Conservation (phyloP, 495 filamentous ascomycete species). For the Penicillium macrosclerotiorum region DNA sequence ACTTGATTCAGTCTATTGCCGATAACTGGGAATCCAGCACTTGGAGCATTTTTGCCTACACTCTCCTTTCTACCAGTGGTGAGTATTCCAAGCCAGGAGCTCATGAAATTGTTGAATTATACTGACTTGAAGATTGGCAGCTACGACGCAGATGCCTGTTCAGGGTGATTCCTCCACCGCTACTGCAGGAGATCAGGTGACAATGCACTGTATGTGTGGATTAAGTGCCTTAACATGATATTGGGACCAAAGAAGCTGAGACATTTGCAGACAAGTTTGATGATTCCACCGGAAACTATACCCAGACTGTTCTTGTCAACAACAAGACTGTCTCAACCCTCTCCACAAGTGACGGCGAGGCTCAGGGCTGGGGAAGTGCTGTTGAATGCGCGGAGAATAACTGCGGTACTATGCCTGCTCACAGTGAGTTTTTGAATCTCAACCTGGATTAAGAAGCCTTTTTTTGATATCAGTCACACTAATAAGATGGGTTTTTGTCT, state of each 20-base stretch:
- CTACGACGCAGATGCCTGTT: conserved; percentile 25
- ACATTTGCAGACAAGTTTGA: conserved; percentile 32
- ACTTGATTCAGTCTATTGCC: conserved; percentile 37
- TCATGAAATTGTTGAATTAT: neutral
- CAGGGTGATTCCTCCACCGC: conserved; percentile 24
- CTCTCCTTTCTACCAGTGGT: conserved; percentile 26
- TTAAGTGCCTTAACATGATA: neutral
- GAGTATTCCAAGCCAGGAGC: conserved; percentile 10
- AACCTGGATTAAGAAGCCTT: neutral
- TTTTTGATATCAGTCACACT: neutral
- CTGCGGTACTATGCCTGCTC: conserved; percentile 39
- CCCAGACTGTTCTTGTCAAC: conserved; percentile 39
- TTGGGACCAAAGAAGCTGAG: neutral
- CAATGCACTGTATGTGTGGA: conserved; percentile 28
- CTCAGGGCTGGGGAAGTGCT: conserved; percentile 41
- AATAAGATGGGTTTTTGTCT: neutral
- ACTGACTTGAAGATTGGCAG: conserved; percentile 14
- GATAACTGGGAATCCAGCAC: conserved; percentile 25
- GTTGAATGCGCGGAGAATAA: conserved; percentile 38
- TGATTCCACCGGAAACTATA: conserved; percentile 35
- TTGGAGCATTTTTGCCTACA: conserved; percentile 32
- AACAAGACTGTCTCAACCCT: conserved; percentile 35
- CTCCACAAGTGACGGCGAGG: conserved; percentile 32
- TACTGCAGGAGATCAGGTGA: conserved; percentile 23
- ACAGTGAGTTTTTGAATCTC: conserved; percentile 29